phyloP scores from a whole-genome alignment of 1,284 basidiomycete species.

The Moesziomyces antarcticus region DNA sequence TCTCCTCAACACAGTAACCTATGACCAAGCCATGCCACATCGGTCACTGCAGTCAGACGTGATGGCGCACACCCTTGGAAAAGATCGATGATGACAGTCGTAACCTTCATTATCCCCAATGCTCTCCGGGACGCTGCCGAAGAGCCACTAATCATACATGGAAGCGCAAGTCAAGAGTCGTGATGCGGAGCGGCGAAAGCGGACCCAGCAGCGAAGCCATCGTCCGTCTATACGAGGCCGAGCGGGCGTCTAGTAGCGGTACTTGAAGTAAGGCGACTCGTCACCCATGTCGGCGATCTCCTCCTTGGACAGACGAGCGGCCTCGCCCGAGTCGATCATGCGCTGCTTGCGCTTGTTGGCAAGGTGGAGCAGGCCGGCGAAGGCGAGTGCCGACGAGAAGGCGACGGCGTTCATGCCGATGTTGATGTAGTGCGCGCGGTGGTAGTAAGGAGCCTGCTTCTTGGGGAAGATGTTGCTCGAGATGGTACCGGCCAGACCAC shows the following conservation, averaged over 20 bases:
- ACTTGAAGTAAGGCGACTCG: slow-evolving; percentile 58
- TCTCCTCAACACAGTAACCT: too few relatives aligned
- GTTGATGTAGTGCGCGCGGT: slow-evolving; percentile 54
- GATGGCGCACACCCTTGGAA: too few relatives aligned
- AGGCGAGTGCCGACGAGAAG: slow-evolving; percentile 40
- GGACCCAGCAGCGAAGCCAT: neutral
- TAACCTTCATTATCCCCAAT: neutral
- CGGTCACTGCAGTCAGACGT: too few relatives aligned
- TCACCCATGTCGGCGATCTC: slow-evolving; percentile 53
- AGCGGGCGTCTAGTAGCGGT: slow-evolving; percentile 44
- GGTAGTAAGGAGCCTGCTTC: slow-evolving; percentile 49
- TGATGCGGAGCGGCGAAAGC: neutral
- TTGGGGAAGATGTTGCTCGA: slow-evolving; percentile 57
- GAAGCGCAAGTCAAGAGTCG: neutral
- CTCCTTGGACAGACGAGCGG: slow-evolving; percentile 33
- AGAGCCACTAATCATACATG: neutral
- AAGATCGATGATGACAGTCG: neutral
- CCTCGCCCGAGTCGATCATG: slow-evolving; percentile 54
- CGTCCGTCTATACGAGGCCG: neutral
- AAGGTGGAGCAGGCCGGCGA: slow-evolving; percentile 42
- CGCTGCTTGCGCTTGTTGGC: slow-evolving; percentile 47
- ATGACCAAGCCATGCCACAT: too few relatives aligned
- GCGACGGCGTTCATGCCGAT: slow-evolving; percentile 47
- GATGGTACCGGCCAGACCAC: slow-evolving; percentile 54
- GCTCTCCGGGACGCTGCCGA: neutral